Evolutionary conservation across 164 flowering plant species (phyloP).

Genomic region (Amborella trichopoda): DNA sequence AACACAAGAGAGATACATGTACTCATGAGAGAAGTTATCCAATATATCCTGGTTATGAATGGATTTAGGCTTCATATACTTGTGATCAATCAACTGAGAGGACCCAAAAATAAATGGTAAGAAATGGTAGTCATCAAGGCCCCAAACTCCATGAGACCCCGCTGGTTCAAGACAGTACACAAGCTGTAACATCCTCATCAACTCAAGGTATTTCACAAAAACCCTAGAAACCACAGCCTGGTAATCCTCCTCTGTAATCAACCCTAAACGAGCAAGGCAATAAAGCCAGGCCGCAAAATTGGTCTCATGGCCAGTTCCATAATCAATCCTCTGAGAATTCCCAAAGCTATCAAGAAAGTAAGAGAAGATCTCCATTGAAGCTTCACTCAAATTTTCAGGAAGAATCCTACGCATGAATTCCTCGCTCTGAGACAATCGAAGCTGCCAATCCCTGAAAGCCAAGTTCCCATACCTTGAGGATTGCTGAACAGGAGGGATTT

Average conservation of each 20-base stretch:
- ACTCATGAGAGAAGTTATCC: constrained; percentile 73
- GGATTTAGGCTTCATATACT: constrained; percentile 97
- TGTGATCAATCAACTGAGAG: constrained; percentile 89
- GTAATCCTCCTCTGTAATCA: constrained; percentile 40
- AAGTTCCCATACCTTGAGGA: constrained; percentile 73
- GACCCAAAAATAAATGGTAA: constrained; percentile 92
- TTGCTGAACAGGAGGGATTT: constrained; percentile 60
- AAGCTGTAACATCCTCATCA: constrained; percentile 74
- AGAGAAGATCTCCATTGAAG: constrained; percentile 13
- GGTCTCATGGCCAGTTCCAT: constrained; percentile 34
- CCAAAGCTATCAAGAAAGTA: constrained; percentile 26
- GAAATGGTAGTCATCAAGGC: constrained; percentile 90
- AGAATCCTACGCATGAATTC: constrained; percentile 9
- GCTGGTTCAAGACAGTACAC: constrained; percentile 83
- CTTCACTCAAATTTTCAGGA: constrained; percentile 9
- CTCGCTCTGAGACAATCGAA: constrained; percentile 20
- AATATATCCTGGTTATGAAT: constrained; percentile 83
- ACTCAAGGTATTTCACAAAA: constrained; percentile 66
- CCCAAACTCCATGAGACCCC: constrained; percentile 99
- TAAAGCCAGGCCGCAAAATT: constrained; percentile 27
- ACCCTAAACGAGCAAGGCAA: constrained; percentile 20
- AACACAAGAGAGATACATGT: constrained; percentile 66
- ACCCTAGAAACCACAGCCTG: constrained; percentile 63
- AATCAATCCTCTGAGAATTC: constrained; percentile 21
- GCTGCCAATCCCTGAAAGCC: constrained; percentile 66